Percentiles rank a stretch among this genome's conserved stretches.
phyloP scores from a whole-genome alignment of 805 yeast species.

The Candida michaelii region DNA sequence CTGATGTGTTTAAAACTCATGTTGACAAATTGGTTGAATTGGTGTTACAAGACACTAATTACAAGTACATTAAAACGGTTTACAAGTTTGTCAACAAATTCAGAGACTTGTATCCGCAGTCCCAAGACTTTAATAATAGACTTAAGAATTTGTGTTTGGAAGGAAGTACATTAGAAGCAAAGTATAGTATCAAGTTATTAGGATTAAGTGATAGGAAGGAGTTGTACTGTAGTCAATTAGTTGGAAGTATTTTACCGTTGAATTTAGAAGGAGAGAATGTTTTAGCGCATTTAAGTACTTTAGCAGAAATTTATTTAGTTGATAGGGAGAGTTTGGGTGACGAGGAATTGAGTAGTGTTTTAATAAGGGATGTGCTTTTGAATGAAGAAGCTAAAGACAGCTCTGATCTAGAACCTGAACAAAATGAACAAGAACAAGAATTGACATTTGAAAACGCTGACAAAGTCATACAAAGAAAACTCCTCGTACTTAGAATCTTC shows the following conservation, averaged over 20 bases:
- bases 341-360: slow-evolving; percentile 52
- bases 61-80: slow-evolving; percentile 54
- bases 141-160: slow-evolving; percentile 46
- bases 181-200: slow-evolving; percentile 60
- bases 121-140: slow-evolving; percentile 42
- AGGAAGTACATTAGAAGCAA: slow-evolving; percentile 64
- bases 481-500: slow-evolving; percentile 6
- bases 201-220: slow-evolving; percentile 46
- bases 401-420: too few species aligned
- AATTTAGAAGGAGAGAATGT: slow-evolving; percentile 37
- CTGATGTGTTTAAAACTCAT: slow-evolving; percentile 64
- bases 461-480: slow-evolving; percentile 14
- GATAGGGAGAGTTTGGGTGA: slow-evolving; percentile 51
- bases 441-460: slow-evolving; percentile 12
- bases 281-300: slow-evolving; percentile 55
- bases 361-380: slow-evolving; percentile 64
- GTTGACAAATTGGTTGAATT: slow-evolving; percentile 47
- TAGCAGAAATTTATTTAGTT: slow-evolving; percentile 57
- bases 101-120: slow-evolving; percentile 48
- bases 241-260: slow-evolving; percentile 51
- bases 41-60: slow-evolving; percentile 24
- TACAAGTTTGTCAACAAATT: slow-evolving; percentile 56
- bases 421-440: slow-evolving; percentile 31
- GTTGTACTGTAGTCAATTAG: slow-evolving; percentile 36
- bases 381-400: slow-evolving; percentile 13